These are phyloP conservation scores for Pythium insidiosum DNA, from an alignment of 352 stramenopile genomes.

Conservation along the genomic window DNA sequence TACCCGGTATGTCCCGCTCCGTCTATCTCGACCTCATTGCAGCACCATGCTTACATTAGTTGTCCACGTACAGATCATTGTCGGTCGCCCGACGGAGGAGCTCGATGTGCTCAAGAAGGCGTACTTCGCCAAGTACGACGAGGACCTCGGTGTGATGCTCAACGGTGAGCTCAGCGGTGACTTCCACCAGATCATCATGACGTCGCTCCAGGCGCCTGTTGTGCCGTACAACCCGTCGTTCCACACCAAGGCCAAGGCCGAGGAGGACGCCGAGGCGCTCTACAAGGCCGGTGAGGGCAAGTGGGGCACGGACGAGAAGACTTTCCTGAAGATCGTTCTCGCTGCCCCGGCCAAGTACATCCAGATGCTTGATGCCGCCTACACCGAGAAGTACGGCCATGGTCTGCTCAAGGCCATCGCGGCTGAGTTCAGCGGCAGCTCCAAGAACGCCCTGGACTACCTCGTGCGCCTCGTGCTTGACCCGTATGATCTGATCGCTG, in stretches of 20 bases:
- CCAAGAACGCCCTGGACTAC: conserved; percentile 34
- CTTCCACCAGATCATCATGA: conserved; percentile 26
- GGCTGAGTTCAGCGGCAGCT: conserved; percentile 57
- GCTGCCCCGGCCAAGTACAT: conserved; percentile 54
- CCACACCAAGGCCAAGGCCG: conserved; percentile 59
- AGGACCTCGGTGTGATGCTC: conserved; percentile 25
- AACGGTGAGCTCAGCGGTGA: conserved; percentile 30
- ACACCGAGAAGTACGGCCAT: conserved; percentile 51
- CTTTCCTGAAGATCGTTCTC: conserved; percentile 55
- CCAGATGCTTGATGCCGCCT: conserved; percentile 40
- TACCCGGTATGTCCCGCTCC: no score
- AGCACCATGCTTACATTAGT: no score
- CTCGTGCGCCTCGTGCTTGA: conserved; percentile 56
- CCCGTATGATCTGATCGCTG: conserved; percentile 46
- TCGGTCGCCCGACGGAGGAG: conserved; percentile 28
- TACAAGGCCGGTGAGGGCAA: conserved; percentile 77
- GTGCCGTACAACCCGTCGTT: conserved; percentile 23
- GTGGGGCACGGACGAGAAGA: conserved; percentile 65
- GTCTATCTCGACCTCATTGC: no score
- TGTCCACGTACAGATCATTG: no score
- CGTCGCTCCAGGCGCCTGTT: conserved; percentile 15
- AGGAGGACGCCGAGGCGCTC: conserved; percentile 46
- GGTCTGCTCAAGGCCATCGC: conserved; percentile 47
- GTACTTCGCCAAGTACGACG: conserved; percentile 32
- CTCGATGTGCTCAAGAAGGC: conserved; percentile 36